Evolutionary conservation across 192 early-diverging fungal genomes (phyloP), one percentile per base, ranked within the genome.

Genomic region (Physocladia obscura): DNA sequence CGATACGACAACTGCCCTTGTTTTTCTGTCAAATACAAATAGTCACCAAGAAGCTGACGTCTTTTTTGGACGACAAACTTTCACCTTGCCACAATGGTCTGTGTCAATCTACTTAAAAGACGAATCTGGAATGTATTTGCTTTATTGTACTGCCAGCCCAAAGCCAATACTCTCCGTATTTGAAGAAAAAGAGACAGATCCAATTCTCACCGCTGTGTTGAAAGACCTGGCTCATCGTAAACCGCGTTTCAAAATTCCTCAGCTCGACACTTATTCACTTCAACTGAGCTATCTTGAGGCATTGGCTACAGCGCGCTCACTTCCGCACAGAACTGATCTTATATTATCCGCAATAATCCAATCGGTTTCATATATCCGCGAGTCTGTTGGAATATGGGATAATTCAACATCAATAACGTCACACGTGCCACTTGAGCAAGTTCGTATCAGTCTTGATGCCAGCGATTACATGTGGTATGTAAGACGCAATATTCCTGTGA

Each of bases 381-480:
- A 68, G 49, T 31, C 60, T 4, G 24, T 57, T 49, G 62, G 62
- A 21, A 62, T 72, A 39, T 75, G 50, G 36, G 48, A 75, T 50
- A 52, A 48, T 8, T 31, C 48, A 22, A 49, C 51, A 24, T 57
- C 57, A 4, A 58, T 21, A 19, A 19, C 22, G 5, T 13, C 38
- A 19, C 40, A 31, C 24, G 6, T 17, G 15, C 78, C 78, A n/a
- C 35, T 50, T 1, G 73, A 77, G 48, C 79, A 80, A 47, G 32
- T 80, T 26, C 64, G 70, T 11, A 49, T 39, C 19, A 78, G 73
- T 0, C 22, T 49, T 6, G 79, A 80, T 51, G 30, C 27, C 37
- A 72, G 68, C 17, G 79, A 80, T 48, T 79, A 80, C 68, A n/a
- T 80, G 30, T 80, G 78, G 78, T 80, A 80, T 35, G 35, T 72